A percentile compares a stretch with the other conserved stretches of the same genome.
These are phyloP conservation scores for Cyberlindnera euphorbiiphila DNA, from an alignment of 805 yeast species.

Conservation along the genomic window DNA sequence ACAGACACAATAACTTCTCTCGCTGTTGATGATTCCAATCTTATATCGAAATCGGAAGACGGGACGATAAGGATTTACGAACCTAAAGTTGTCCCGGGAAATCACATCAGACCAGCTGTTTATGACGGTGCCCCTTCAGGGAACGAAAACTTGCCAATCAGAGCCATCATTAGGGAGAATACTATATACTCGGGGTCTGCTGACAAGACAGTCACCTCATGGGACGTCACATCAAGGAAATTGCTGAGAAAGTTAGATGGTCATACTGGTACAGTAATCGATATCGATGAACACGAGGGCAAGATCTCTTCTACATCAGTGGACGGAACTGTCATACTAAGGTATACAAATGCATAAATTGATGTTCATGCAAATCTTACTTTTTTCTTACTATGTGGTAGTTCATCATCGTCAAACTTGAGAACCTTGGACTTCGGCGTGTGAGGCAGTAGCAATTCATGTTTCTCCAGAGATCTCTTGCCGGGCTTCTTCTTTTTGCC, in stretches of 20 bases:
- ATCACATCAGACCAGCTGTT: conserved; percentile 41
- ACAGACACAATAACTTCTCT: conserved; percentile 56
- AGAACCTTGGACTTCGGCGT: conserved; percentile 7
- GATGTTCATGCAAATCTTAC: conserved; percentile 11
- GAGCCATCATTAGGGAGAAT: conserved; percentile 41
- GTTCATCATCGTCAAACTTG: conserved; percentile 9
- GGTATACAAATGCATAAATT: conserved; percentile 26
- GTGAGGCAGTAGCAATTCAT: conserved; percentile 5
- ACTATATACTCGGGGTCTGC: conserved; percentile 59
- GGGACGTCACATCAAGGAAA: conserved; percentile 54
- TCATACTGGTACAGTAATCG: conserved; percentile 59
- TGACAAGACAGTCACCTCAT: conserved; percentile 52
- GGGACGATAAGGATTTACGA: conserved; percentile 56
- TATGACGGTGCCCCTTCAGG: conserved; percentile 59
- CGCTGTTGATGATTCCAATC: conserved; percentile 42
- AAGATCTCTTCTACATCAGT: conserved; percentile 46
- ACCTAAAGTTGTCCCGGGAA: conserved; percentile 33
- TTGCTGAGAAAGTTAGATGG: conserved; percentile 50
- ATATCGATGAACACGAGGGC: conserved; percentile 47
- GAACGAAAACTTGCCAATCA: conserved; percentile 46
- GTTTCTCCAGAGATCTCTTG: background rate
- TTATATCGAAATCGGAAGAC: conserved; percentile 52
- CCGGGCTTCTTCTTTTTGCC: background rate
- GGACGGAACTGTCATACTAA: conserved; percentile 53
- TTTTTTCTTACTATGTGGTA: conserved; percentile 3